Percentiles rank a stretch among this genome's conserved stretches.
phyloP scores from a whole-genome alignment of 2,329 filamentous ascomycete genomes.

The Diaporthe helianthi region DNA sequence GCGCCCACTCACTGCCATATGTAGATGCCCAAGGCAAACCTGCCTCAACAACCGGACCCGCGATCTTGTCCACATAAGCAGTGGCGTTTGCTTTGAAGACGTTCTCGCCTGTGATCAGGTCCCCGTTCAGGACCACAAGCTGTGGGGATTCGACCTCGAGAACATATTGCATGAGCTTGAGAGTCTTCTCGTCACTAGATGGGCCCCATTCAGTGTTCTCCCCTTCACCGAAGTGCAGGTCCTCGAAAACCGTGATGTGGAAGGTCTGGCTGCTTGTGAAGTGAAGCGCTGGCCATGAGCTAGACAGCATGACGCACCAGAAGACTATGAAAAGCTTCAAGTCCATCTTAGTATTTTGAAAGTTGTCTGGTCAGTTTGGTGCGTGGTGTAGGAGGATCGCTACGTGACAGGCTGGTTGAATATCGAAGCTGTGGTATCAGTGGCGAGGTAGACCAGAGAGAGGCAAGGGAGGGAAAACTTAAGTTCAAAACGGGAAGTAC shows the following conservation, averaged over 20 bases:
- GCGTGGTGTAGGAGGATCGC: too few species aligned
- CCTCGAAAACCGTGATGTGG: conserved; percentile 39
- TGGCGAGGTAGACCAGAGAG: too few species aligned
- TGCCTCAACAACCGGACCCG: conserved; percentile 51
- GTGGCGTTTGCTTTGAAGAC: conserved; percentile 51
- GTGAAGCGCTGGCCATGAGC: conserved; percentile 16
- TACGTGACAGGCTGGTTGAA: neutral
- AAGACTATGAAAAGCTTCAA: neutral
- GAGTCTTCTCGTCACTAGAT: conserved; percentile 52
- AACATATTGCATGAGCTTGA: conserved; percentile 54
- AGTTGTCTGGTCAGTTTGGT: rapidly evolving
- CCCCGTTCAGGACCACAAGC: conserved; percentile 63
- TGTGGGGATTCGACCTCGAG: conserved; percentile 51
- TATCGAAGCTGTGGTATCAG: neutral
- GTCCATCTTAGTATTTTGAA: neutral
- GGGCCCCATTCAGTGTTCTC: conserved; percentile 43
- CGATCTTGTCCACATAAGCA: conserved; percentile 53
- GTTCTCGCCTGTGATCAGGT: conserved; percentile 63
- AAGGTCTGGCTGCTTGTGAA: conserved; percentile 26
- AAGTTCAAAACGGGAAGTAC: neutral
- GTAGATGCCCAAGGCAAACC: conserved; percentile 58
- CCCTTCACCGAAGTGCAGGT: conserved; percentile 63
- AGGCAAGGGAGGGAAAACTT: neutral
- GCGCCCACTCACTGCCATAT: conserved; percentile 43
- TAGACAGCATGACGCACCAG: neutral